Evolutionary conservation across 2,329 filamentous ascomycete genomes (phyloP).

Genomic region (Xylaria arbuscula): DNA sequence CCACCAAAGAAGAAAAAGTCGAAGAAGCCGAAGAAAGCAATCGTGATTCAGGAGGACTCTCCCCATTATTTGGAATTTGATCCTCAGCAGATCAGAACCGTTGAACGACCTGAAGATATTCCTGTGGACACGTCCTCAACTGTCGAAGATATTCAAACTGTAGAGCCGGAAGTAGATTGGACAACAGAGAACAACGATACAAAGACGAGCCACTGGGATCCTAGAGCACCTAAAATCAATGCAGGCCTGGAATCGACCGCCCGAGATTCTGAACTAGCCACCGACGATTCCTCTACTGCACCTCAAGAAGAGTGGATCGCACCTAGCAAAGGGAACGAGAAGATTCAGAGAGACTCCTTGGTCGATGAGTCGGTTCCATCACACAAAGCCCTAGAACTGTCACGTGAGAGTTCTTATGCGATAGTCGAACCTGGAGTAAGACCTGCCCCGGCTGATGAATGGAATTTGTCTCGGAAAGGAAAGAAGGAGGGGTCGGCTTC

Average conservation of each 20-base stretch:
- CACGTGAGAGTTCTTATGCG: conserved; percentile 47
- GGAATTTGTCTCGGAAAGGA: conserved; percentile 47
- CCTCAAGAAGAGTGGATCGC: conserved; percentile 42
- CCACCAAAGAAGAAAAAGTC: conserved; percentile 44
- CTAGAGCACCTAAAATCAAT: conserved; percentile 5
- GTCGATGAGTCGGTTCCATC: conserved; percentile 36
- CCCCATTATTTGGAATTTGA: conserved; percentile 18
- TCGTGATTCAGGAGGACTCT: conserved; percentile 43
- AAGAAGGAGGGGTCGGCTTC: conserved; percentile 46
- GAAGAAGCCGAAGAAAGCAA: conserved; percentile 45
- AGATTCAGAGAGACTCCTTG: conserved; percentile 46
- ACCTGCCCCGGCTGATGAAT: conserved; percentile 44
- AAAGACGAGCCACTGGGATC: conserved; percentile 24
- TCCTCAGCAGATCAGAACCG: not conserved
- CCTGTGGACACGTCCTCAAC: conserved; percentile 34
- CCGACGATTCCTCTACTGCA: conserved; percentile 29
- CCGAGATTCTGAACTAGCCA: conserved; percentile 34
- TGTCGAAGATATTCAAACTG: conserved; percentile 27
- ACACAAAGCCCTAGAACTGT: conserved; percentile 31
- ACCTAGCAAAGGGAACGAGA: conserved; percentile 58
- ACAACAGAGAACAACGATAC: conserved; percentile 30
- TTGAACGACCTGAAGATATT: conserved; percentile 5
- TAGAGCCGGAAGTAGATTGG: conserved; percentile 27
- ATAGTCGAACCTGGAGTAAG: conserved; percentile 38
- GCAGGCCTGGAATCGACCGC: not conserved